Base-by-base conservation (phyloP, 257 asterid species). In the Hygrophila difformis region DNA sequence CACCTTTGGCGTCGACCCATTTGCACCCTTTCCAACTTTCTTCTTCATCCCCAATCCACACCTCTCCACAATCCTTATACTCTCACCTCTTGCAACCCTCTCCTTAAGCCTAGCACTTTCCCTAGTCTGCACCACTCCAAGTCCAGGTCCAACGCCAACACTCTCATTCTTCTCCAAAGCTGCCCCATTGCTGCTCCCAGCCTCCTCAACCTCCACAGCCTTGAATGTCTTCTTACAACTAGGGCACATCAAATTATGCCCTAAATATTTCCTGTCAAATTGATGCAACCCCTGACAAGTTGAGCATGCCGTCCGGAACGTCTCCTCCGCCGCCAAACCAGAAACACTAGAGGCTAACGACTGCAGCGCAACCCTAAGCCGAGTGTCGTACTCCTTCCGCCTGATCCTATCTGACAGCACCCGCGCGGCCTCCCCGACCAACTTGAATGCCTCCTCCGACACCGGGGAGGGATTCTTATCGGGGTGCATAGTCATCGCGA, bases 361-460 rank as follows among this genome's bases (percentile, higher is more conserved):
- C 67, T 88, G 97, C 93, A 88, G 70, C 36, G 76, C 70, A 19
- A 78, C 37, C 68, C 93, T 76, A 54, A 87, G 70, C 74, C 56
- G 69, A 69, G 46, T 43, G 46, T 87, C 97, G 42, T 81, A 87
- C 55, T 78, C 86, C 50, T 74, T 81, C 74, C 94, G 72, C 78
- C 78, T 72, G 41, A 56, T 57, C 64, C 60, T 84, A 65, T 87
- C 97, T 13, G 88, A 72, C 28, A 87, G 66, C 54, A 87, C 86
- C 45, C 74, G 62, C 65, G 73, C 57, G 18, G 94, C 97, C 76
- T 84, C 88, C 6, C 76, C 84, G 0, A 87, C 92, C 54, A 74
- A 47, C 76, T 87, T 87, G 56, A 87, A 87, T 31, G 97, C 97
- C 54, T 78, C 95, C 57, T 72, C 97, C 0, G 76, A 76, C 3